Conservation (phyloP, 257 asterid genomes). For the Voacanga thouarsii region DNA sequence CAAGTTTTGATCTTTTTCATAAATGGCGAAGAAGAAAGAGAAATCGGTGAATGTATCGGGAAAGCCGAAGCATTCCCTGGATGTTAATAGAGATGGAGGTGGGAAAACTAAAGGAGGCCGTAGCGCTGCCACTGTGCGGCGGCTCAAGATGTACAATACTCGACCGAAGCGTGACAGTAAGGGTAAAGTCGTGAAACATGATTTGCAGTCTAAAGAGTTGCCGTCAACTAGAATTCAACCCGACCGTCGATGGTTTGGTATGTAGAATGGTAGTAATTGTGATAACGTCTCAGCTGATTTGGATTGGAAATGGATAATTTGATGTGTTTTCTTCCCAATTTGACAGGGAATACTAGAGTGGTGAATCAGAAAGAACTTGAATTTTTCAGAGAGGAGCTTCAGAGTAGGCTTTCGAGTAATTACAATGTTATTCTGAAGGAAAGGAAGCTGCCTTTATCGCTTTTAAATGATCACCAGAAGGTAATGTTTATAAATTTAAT, state of each 20-base stretch:
- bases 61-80: conserved; percentile 92
- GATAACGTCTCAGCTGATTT: neutral
- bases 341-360: conserved; percentile 74
- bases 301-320: conserved; percentile 1
- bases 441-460: conserved; percentile 86
- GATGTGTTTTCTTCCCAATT: neutral
- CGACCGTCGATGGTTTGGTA: conserved; percentile 94
- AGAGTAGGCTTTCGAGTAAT: conserved; percentile 68
- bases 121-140: conserved; percentile 88
- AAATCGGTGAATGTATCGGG: conserved; percentile 81
- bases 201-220: conserved; percentile 82
- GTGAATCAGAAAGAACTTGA: conserved; percentile 87
- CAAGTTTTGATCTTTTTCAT: neutral
- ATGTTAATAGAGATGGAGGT: conserved; percentile 51
- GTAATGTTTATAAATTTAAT: conserved; percentile 27
- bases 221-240: conserved; percentile 93
- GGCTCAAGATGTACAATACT: conserved; percentile 85
- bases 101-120: conserved; percentile 48
- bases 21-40: conserved; percentile 75
- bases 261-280: conserved; percentile 15
- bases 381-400: conserved; percentile 77
- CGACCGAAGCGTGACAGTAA: conserved; percentile 55
- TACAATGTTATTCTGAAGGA: conserved; percentile 85
- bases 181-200: conserved; percentile 66
- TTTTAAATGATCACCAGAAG: conserved; percentile 84